Conservation (phyloP, 148 eudicot genomes). For the Diospyros lotus region DNA sequence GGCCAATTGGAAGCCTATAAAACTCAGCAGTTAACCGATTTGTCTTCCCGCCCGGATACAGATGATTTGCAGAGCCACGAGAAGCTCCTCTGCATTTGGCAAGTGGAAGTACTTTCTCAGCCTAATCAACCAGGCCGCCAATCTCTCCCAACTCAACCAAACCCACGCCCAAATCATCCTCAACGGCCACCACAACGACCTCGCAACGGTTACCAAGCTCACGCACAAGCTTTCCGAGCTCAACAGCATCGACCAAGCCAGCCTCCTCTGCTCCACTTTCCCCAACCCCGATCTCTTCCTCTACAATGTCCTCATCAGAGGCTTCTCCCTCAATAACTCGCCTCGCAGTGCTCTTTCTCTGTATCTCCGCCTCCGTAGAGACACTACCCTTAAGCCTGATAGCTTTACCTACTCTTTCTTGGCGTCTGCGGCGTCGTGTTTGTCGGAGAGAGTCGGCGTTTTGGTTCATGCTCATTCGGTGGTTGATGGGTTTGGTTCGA, state of each 20-base stretch:
- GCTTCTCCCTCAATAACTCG: neutral
- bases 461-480: slow-evolving; percentile 58
- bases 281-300: slow-evolving; percentile 52
- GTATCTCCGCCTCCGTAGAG: neutral
- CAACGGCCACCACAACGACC: slow-evolving; percentile 38
- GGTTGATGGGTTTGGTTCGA: slow-evolving; percentile 49
- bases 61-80: slow-evolving; percentile 43
- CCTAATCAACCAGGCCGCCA: slow-evolving; percentile 38
- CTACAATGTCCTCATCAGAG: slow-evolving; percentile 31
- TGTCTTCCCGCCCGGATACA: slow-evolving; percentile 5
- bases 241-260: slow-evolving; percentile 40
- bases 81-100: neutral
- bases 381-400: neutral
- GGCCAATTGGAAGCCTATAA: too few relatives aligned
- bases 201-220: slow-evolving; percentile 55
- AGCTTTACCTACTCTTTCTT: slow-evolving; percentile 16
- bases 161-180: slow-evolving; percentile 64
- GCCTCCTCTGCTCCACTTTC: slow-evolving; percentile 33
- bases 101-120: slow-evolving; percentile 35
- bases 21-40: too few relatives aligned
- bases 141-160: slow-evolving; percentile 46
- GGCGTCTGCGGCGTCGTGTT: neutral
- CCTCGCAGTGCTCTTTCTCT: slow-evolving; percentile 5
- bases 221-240: slow-evolving; percentile 48
- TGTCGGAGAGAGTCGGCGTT: slow-evolving; percentile 35